Conservation (phyloP, 2,329 filamentous ascomycete species). For the Beauveria caledonica region DNA sequence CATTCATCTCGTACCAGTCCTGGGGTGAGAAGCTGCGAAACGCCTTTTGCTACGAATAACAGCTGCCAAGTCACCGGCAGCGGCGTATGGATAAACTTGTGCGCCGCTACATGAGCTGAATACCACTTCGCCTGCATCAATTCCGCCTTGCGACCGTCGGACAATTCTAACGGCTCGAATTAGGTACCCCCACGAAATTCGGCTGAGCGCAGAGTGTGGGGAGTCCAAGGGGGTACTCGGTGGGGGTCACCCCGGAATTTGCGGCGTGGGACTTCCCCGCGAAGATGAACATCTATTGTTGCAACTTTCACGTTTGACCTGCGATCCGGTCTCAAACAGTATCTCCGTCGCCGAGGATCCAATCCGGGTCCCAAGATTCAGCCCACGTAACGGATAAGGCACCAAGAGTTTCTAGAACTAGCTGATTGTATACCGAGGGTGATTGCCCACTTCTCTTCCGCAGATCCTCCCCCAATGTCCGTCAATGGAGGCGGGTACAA, state of each 20-base stretch:
- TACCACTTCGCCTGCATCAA: not conserved
- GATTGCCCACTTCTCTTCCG: not conserved
- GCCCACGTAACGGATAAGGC: not conserved
- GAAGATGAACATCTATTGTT: not conserved
- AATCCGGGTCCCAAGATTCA: not conserved
- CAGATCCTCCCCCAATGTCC: not conserved
- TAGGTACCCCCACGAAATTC: constrained; percentile 6
- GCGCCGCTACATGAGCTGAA: not conserved
- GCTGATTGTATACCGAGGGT: not conserved
- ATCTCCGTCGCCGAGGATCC: not conserved
- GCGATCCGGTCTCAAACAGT: not conserved
- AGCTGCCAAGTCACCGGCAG: not conserved
- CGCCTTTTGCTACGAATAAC: not conserved
- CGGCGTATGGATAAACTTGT: not conserved
- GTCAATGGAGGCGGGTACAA: constrained; percentile 30
- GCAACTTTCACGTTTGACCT: constrained; percentile 1
- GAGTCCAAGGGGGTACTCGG: not conserved
- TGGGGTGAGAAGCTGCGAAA: not conserved
- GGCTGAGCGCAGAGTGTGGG: not conserved
- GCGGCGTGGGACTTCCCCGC: constrained; percentile 6
- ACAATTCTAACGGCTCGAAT: not conserved
- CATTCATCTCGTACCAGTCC: not conserved
- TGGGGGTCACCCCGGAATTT: constrained; percentile 13
- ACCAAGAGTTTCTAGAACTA: not conserved
- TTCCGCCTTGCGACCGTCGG: not conserved